These are phyloP conservation scores for Dittrichia graveolens DNA, from an alignment of 129 eudicot species.

Conservation along the genomic window DNA sequence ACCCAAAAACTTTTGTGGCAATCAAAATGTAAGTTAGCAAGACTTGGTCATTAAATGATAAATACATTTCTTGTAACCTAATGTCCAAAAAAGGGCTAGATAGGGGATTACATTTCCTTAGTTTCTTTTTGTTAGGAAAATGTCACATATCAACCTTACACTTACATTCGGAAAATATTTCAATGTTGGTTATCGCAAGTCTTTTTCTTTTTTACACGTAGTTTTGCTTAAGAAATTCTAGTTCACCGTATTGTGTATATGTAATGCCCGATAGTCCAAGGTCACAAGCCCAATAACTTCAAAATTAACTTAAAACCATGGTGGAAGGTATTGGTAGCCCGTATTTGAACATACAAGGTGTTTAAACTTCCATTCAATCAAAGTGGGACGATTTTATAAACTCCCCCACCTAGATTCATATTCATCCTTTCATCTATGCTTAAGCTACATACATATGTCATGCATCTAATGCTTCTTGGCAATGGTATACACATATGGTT, in stretches of 20 bases:
- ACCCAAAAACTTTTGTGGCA: conserved; percentile 6
- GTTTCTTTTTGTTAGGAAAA: not conserved
- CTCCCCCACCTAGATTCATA: not conserved
- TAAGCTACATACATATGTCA: not conserved
- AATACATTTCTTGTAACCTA: not conserved
- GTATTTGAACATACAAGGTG: no score
- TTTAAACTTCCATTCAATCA: no score
- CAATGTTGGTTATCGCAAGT: no score
- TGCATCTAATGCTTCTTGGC: conserved; percentile 17
- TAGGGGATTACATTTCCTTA: conserved; percentile 6
- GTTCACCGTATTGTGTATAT: not conserved
- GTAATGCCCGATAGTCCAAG: no score
- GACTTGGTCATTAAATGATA: conserved; percentile 1
- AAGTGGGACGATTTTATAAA: no score
- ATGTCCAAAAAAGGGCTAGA: not conserved
- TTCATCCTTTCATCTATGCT: conserved; percentile 3
- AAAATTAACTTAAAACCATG: no score
- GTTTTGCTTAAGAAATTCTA: not conserved
- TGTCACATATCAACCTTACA: no score
- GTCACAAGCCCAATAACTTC: no score
- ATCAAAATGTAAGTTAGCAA: conserved; percentile 10
- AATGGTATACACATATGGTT: conserved; percentile 32
- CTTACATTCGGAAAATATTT: no score
- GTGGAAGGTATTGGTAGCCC: no score
- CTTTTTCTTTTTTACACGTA: no score